A percentile compares a stretch with the other conserved stretches of the same genome.
These are phyloP conservation scores for Kondoa malvinella DNA, from an alignment of 768 basidiomycete species.

Conservation along the genomic window DNA sequence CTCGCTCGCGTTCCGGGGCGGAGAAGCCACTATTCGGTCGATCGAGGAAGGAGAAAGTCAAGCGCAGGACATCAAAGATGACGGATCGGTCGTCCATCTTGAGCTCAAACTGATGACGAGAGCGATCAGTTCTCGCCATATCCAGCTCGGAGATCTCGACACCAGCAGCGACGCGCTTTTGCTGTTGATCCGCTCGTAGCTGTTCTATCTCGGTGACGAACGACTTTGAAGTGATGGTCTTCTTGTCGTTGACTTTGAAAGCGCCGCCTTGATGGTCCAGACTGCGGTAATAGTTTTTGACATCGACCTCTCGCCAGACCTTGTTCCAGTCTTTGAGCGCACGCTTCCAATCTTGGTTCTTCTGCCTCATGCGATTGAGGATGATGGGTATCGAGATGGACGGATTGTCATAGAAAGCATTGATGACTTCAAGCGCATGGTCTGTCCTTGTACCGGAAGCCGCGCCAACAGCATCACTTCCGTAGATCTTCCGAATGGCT, in stretches of 20 bases:
- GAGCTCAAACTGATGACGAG: slow-evolving; percentile 48
- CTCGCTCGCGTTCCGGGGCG: slow-evolving; percentile 56
- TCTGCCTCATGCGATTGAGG: slow-evolving; percentile 70
- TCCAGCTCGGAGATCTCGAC: slow-evolving; percentile 27
- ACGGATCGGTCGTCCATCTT: slow-evolving; percentile 40
- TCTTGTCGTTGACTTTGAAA: slow-evolving; percentile 94
- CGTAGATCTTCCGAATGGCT: slow-evolving; percentile 83
- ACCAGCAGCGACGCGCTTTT: slow-evolving; percentile 28
- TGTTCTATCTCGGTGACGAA: slow-evolving; percentile 63
- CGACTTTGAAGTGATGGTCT: slow-evolving; percentile 61
- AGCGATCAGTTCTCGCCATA: slow-evolving; percentile 27
- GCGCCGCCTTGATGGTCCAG: slow-evolving; percentile 88
- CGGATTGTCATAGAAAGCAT: slow-evolving; percentile 79
- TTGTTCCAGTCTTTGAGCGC: slow-evolving; percentile 88
- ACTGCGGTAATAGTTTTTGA: slow-evolving; percentile 94
- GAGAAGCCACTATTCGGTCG: slow-evolving; percentile 50
- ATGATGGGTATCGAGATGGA: slow-evolving; percentile 81
- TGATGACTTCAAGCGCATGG: slow-evolving; percentile 53
- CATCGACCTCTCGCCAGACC: slow-evolving; percentile 92
- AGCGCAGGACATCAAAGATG: slow-evolving; percentile 65
- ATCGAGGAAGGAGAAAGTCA: slow-evolving; percentile 81
- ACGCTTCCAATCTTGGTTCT: slow-evolving; percentile 92
- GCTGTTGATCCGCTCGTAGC: slow-evolving; percentile 37
- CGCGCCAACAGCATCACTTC: slow-evolving; percentile 28
- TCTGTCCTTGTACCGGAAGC: slow-evolving; percentile 36